phyloP scores from a whole-genome alignment of 208 protist genomes.

The Crithidia fasciculata region DNA sequence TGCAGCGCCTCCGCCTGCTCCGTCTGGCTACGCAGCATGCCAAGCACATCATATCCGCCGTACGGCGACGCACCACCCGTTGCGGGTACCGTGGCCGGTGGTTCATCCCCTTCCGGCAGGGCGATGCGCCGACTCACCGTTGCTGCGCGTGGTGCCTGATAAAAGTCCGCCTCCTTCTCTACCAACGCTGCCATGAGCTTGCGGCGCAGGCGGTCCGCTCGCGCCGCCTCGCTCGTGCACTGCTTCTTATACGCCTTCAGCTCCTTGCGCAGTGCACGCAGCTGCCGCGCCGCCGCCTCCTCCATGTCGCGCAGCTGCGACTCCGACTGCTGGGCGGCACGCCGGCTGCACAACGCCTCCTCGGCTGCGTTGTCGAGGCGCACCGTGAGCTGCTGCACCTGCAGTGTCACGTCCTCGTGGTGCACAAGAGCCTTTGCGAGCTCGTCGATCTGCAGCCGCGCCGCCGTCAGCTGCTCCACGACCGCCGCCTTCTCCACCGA shows the following conservation, averaged over 20 bases:
- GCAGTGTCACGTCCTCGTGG: slow-evolving; percentile 43
- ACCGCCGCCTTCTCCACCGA: slow-evolving; percentile 47
- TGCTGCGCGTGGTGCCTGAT: slow-evolving; percentile 1
- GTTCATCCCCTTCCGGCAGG: slow-evolving; percentile 5
- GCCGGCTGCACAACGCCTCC: slow-evolving; percentile 51
- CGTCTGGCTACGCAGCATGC: slow-evolving; percentile 59
- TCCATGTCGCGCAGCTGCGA: slow-evolving; percentile 48
- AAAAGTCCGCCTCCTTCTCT: slow-evolving; percentile 48
- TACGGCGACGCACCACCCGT: neutral
- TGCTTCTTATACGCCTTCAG: slow-evolving; percentile 57
- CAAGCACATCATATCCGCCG: slow-evolving; percentile 55
- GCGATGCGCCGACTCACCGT: neutral
- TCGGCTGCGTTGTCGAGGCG: slow-evolving; percentile 49
- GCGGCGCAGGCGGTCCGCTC: slow-evolving; percentile 56
- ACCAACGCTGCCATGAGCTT: slow-evolving; percentile 64
- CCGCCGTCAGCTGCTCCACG: slow-evolving; percentile 48
- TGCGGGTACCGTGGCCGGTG: slow-evolving; percentile 8
- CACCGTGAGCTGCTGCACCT: slow-evolving; percentile 60
- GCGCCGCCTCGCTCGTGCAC: slow-evolving; percentile 44
- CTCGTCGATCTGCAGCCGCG: slow-evolving; percentile 53
- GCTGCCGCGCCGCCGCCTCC: slow-evolving; percentile 51
- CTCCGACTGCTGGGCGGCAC: slow-evolving; percentile 40
- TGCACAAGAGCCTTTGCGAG: slow-evolving; percentile 34
- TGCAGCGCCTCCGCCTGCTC: slow-evolving; percentile 74
- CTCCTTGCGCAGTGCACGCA: slow-evolving; percentile 51